Evolutionary conservation across 2,329 filamentous ascomycete species (phyloP).

Genomic region (Aspergillus japonicus): DNA sequence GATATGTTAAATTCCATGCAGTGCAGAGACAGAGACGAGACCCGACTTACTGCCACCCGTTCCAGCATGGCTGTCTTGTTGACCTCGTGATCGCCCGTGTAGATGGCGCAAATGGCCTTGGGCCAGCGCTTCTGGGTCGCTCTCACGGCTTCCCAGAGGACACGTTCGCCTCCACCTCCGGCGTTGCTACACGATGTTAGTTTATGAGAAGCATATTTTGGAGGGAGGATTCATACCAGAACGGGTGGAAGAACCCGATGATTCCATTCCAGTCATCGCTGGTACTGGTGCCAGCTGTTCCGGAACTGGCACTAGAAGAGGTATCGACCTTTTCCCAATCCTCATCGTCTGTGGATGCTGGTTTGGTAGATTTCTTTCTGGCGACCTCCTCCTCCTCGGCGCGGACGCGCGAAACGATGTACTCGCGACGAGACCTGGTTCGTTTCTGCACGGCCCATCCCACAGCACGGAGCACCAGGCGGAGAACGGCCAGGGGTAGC

Average conservation of each 20-base stretch:
- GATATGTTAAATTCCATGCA: constrained; percentile 9
- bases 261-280: constrained; percentile 74
- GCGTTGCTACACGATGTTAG: constrained; percentile 66
- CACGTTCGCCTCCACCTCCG: constrained; percentile 90
- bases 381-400: constrained; percentile 43
- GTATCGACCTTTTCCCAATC: constrained; percentile 70
- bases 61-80: constrained; percentile 75
- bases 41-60: constrained; percentile 65
- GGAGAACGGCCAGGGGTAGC: constrained; percentile 34
- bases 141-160: constrained; percentile 92
- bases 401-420: constrained; percentile 51
- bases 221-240: constrained; percentile 64
- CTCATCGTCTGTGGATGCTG: constrained; percentile 51
- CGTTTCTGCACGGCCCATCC: constrained; percentile 64
- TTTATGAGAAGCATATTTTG: not conserved
- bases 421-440: constrained; percentile 60
- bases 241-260: constrained; percentile 96
- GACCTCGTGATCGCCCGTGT: constrained; percentile 91
- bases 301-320: constrained; percentile 49
- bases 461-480: constrained; percentile 42
- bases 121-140: constrained; percentile 89
- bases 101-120: constrained; percentile 83
- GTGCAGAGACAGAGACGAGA: not conserved
- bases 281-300: constrained; percentile 44
- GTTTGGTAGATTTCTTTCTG: constrained; percentile 24